Percentiles rank a stretch among this genome's conserved stretches.
These are phyloP conservation scores for Cairneyella variabilis DNA, from an alignment of 495 filamentous ascomycete genomes.

Conservation along the genomic window DNA sequence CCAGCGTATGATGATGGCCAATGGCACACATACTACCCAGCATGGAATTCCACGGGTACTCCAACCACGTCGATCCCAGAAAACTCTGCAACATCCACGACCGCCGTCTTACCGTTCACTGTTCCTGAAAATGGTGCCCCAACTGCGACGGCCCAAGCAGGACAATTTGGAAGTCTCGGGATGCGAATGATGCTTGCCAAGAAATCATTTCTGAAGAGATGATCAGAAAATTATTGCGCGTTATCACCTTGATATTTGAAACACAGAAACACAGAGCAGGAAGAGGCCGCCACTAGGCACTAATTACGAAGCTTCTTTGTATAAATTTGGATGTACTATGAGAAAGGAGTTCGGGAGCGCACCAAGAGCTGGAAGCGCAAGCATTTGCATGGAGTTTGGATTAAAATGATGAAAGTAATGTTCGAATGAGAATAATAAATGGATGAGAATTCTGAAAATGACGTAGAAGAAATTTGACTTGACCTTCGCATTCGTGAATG, in stretches of 20 bases:
- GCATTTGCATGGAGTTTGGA: conserved; percentile 20
- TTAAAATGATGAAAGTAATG: neutral
- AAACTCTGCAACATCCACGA: neutral
- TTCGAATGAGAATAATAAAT: neutral
- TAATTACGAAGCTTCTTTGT: too few relatives aligned
- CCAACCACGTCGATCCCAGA: neutral
- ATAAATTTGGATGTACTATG: too few relatives aligned
- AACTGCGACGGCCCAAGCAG: neutral
- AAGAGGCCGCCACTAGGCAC: too few relatives aligned
- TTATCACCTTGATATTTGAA: too few relatives aligned
- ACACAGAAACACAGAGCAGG: too few relatives aligned
- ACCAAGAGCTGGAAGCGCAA: conserved; percentile 24
- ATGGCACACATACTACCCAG: conserved; percentile 28
- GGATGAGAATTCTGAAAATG: neutral
- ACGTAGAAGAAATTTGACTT: neutral
- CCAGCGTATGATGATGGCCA: conserved; percentile 23
- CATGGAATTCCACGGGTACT: conserved; percentile 22
- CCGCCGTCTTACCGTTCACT: too few relatives aligned
- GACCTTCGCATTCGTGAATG: neutral
- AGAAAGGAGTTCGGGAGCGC: conserved; percentile 10
- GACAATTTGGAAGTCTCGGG: neutral
- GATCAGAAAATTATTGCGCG: too few relatives aligned
- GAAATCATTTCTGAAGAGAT: too few relatives aligned
- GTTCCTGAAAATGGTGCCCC: neutral
- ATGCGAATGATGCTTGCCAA: too few relatives aligned